Evolutionary conservation across 1,139 yeast species (phyloP), one percentile per base, ranked within the genome.

Genomic region (Nakaseomyces bracarensis): DNA sequence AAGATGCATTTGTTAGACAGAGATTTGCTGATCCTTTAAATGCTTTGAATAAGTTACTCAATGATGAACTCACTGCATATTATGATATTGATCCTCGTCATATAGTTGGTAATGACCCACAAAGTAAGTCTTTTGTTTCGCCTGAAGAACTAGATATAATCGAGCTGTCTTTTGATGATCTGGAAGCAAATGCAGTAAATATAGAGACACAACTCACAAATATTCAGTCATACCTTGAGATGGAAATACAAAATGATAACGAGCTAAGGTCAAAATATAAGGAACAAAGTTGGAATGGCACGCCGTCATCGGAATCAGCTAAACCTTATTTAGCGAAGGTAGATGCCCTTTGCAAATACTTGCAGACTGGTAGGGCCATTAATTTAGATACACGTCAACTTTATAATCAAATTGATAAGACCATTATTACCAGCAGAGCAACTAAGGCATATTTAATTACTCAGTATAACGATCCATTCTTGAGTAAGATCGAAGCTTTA

Each of bases 291-390:
- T 81, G 86, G 86, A 65, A 52, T 0, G 55, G 82, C 19, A 51
- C 57, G 0, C 45, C 63, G 0, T 70, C 80, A 1, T 51, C 56
- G 9, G 67, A 57, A 3, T 71, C 75, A 1, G 69, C 69, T 16
- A 39, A 48, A 3, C 64, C 61, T 0, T 61, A 73, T 3, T 53
- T 65, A 46, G 61, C 59, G 1, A 71, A 71, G 40, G 59, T 78
- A 2, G 54, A 59, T 4, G 70, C 69, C 23, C 66, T 79, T 60
- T 65, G 65, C 28, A 61, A 58, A 3, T 82, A 80, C 53, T 58
- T 82, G 15, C 53, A 55, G 2, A 77, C 78, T 48, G 94, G 95
- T 1, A 65, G 66, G 26, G 55, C 64, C 3, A 84, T 94, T 3
- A 95, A 87, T 58, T 61, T 61, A 2, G 58, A 60, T 31, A 54